Percentiles rank a stretch among this genome's conserved stretches.
Conservation (phyloP, 371 early-diverging fungal species). For the Mucor indicus region DNA sequence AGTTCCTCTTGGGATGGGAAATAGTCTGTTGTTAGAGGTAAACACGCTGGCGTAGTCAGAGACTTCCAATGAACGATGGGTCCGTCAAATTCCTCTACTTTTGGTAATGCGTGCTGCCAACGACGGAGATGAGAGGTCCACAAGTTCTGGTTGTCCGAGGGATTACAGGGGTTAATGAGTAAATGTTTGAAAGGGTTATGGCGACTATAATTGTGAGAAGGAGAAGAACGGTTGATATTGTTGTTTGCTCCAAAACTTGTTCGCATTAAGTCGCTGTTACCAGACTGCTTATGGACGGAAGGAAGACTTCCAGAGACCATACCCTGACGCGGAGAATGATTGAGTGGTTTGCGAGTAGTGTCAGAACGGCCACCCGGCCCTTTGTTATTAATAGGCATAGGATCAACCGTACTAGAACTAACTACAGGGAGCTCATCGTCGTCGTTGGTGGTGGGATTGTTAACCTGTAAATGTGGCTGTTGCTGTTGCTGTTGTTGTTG, state of each 20-base stretch:
- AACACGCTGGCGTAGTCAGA: conserved; percentile 87
- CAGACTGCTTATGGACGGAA: conserved; percentile 46
- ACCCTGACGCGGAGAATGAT: conserved; percentile 39
- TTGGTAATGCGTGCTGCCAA: conserved; percentile 83
- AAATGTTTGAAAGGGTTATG: conserved; percentile 23
- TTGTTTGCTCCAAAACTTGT: conserved; percentile 37
- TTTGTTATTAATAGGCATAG: conserved; percentile 53
- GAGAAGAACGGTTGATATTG: conserved; percentile 43
- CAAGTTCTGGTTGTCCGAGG: conserved; percentile 56
- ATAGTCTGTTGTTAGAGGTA: conserved; percentile 92
- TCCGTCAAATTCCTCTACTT: conserved; percentile 41
- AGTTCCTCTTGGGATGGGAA: conserved; percentile 80
- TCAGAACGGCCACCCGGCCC: conserved; percentile 25
- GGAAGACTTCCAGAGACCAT: conserved; percentile 35
- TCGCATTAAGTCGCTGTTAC: conserved; percentile 41
- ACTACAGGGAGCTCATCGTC: conserved; percentile 56
- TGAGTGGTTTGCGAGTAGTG: conserved; percentile 15
- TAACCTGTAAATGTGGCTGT: conserved; percentile 1
- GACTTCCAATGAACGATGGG: conserved; percentile 77
- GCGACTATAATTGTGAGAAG: conserved; percentile 30
- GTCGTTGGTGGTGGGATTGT: conserved; percentile 9
- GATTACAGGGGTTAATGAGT: conserved; percentile 73
- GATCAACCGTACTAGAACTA: conserved; percentile 63
- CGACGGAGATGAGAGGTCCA: conserved; percentile 68
- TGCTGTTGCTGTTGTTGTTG: not conserved